Conservation (phyloP, 2,329 filamentous ascomycete species). For the Xylaria sp. region DNA sequence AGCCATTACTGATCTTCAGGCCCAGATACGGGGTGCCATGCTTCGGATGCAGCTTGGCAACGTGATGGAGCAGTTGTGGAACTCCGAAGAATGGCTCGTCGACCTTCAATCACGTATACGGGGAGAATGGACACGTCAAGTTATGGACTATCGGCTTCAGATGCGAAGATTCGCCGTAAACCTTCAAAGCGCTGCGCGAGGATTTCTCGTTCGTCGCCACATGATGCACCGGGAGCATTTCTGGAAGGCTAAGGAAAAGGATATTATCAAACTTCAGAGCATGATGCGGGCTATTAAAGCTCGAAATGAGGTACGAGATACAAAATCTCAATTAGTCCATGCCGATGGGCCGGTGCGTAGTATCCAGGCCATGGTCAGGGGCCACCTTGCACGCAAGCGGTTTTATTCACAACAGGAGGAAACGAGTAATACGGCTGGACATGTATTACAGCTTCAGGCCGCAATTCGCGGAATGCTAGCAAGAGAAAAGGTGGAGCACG, state of each 20-base stretch:
- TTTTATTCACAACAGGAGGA: constrained; percentile 67
- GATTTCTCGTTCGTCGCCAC: constrained; percentile 75
- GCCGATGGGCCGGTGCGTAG: constrained; percentile 72
- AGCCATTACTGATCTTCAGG: constrained; percentile 82
- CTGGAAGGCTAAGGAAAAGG: constrained; percentile 76
- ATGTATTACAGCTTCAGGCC: constrained; percentile 71
- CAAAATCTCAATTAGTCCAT: constrained; percentile 68
- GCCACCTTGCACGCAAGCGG: constrained; percentile 71
- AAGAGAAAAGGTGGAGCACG: constrained; percentile 63
- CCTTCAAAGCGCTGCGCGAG: constrained; percentile 83
- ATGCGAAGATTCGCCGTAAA: constrained; percentile 85
- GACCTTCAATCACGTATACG: constrained; percentile 89
- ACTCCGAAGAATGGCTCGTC: constrained; percentile 79
- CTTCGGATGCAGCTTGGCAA: constrained; percentile 80
- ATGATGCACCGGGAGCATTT: constrained; percentile 71
- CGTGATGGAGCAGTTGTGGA: constrained; percentile 91
- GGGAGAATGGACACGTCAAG: constrained; percentile 86
- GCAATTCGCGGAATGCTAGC: constrained; percentile 74
- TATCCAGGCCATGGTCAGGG: constrained; percentile 74
- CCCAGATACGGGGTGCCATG: constrained; percentile 84
- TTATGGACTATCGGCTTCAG: constrained; percentile 81
- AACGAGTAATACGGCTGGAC: constrained; percentile 62
- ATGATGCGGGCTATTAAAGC: constrained; percentile 77
- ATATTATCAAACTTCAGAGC: constrained; percentile 84
- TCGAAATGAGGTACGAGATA: constrained; percentile 67